Base-by-base conservation (phyloP, 148 eudicot species). In the Euryodendron excelsum region DNA sequence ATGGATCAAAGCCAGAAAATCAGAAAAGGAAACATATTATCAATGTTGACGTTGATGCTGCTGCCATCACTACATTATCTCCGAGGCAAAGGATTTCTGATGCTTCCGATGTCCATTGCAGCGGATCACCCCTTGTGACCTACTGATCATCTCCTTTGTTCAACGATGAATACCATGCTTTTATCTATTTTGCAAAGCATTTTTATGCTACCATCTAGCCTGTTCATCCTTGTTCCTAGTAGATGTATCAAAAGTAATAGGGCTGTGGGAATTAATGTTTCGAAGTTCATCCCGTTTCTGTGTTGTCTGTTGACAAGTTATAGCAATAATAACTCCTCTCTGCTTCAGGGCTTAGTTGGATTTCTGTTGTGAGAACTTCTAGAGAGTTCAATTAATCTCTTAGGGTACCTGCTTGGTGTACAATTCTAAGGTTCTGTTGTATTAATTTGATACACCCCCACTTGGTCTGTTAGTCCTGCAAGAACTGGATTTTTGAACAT, bases 61-160 rank as follows among this genome's bases (percentile, higher is more conserved):
- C 92, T 53, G 97, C 94, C 39, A 86, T 50, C 62, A 80, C 90
- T 50, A 83, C 82, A 13, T 84, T 86, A 76, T 88, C 97, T 63
- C 97, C 94, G 1, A 89, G 89, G 86, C 97, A 92, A 85, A 85
- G 93, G 80, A 74, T 88, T 28, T 89, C 97, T 33, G 97, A 92
- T 81, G 90, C 80, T 72, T 87, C 93, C 48, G 95, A 94, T 87
- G 95, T 92, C 77, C 97, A 87, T 82, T 85, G 81, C 80, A 89
- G 91, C 47, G 88, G 87, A 72, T 89, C 97, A 20, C 91, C 93
- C 28, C 85, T 89, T 1, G 76, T 86, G 75, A 88, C 90, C 48
- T 86, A 66, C 81, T 89, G 87, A 87, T 78, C 8, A 3, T 30
- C 63, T 61, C 52, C n/a, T 44, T 71, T 25, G 15, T 25, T 75